Evolutionary conservation across 148 eudicot species (phyloP), one percentile per base, ranked within the genome.

Genomic region (Chenopodium suecicum): DNA sequence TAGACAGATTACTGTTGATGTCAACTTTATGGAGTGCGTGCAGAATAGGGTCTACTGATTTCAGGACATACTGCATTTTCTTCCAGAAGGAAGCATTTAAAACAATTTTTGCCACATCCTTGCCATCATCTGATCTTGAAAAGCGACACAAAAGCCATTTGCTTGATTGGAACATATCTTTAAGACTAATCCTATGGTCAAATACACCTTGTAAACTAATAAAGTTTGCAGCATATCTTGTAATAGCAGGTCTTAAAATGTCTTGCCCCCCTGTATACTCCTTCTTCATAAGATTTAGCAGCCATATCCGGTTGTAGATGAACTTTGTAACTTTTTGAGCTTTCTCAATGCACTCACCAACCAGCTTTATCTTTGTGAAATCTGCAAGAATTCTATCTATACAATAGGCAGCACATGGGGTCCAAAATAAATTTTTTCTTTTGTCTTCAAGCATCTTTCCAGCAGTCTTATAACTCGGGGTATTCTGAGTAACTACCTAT

Each of bases 381-480:
- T 92, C 98, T 88, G 91, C 94, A 73, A 95, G 95, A 79, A 95
- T 89, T 81, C 70, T 86, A 82, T 95, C 94, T 78, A 90, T 92
- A 83, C 94, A 92, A 79, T 91, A 87, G 77, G 90, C 83, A 77
- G 92, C 91, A 92, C 98, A 95, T 74, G 98, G 98, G 47, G 94
- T 93, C 98, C 98, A 95, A 83, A 87, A 95, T 79, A 95, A 80
- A 9, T 83, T 87, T 79, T 83, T 91, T 75, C 98, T 84, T 86
- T 91, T 95, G 37, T 93, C 98, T 89, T 93, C 97, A 80, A 95
- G 92, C 98, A 95, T 91, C 89, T 95, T 93, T 68, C 98, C 98
- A 78, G 98, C 98, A 86, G 89, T 85, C 84, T 88, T 90, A 83
- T 91, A 95, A 80, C 92, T 88, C 50, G 86, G 89, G 89, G 94